Conservation (phyloP, 2,329 filamentous ascomycete genomes). For the Stemphylium beticola region DNA sequence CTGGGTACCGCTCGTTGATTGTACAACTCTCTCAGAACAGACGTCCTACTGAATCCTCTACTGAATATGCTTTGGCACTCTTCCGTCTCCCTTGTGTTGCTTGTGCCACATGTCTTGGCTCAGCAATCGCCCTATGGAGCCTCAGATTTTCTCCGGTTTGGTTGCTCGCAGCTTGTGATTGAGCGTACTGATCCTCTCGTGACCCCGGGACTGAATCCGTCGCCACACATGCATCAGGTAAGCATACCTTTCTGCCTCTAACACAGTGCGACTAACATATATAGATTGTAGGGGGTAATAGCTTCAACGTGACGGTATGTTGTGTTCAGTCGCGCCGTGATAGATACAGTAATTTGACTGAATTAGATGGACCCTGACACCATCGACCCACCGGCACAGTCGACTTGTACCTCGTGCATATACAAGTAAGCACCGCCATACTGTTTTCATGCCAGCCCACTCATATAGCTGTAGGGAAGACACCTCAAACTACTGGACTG, state of each 20-base stretch:
- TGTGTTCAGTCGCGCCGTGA: neutral
- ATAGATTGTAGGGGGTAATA: constrained; percentile 39
- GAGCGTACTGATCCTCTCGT: constrained; percentile 36
- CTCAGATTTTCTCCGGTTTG: constrained; percentile 24
- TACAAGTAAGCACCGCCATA: constrained; percentile 16
- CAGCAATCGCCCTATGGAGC: neutral
- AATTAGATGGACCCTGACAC: neutral
- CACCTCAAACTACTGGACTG: constrained; percentile 40
- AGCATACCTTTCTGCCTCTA: neutral
- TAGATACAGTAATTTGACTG: neutral
- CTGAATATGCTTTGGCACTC: neutral
- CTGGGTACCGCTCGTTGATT: neutral
- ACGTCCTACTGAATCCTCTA: neutral
- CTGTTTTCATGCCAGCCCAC: neutral
- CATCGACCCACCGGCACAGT: constrained; percentile 7
- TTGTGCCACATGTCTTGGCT: neutral
- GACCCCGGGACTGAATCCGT: constrained; percentile 26
- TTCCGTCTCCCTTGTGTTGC: neutral
- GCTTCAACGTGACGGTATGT: constrained; percentile 33
- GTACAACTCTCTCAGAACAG: neutral
- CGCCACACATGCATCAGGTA: constrained; percentile 31
- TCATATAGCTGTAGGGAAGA: neutral
- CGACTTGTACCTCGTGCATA: constrained; percentile 39
- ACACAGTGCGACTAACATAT: neutral
- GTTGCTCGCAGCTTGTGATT: constrained; percentile 35